Percentiles rank a stretch among this genome's conserved stretches.
phyloP scores from a whole-genome alignment of 176 grass and related monocot species.

The Aegilops speltoides region DNA sequence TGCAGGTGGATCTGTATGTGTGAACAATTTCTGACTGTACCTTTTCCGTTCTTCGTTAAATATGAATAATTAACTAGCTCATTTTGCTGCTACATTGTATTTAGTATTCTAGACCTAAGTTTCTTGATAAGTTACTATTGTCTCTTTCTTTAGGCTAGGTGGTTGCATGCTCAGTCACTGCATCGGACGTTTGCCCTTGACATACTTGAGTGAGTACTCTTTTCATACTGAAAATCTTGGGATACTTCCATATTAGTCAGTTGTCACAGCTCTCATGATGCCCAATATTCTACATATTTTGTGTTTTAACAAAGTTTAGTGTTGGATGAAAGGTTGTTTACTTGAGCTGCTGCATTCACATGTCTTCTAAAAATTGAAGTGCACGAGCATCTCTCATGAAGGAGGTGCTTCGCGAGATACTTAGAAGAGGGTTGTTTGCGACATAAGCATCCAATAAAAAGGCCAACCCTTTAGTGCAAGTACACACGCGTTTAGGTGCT shows the following conservation, averaged over 20 bases:
- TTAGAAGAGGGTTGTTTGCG: slow-evolving; percentile 4
- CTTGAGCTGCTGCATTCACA: background rate
- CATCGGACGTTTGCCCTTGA: slow-evolving; percentile 94
- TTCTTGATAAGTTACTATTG: slow-evolving; percentile 32
- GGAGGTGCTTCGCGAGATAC: background rate
- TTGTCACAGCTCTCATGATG: background rate
- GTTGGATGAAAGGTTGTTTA: background rate
- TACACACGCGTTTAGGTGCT: background rate
- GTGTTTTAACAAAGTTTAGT: background rate
- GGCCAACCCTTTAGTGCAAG: background rate
- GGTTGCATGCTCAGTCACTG: slow-evolving; percentile 79
- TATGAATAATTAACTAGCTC: slow-evolving; percentile 9
- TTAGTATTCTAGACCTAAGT: slow-evolving; percentile 12
- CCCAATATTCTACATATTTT: slow-evolving; percentile 7
- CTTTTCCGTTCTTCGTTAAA: slow-evolving; percentile 19
- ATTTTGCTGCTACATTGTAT: slow-evolving; percentile 1
- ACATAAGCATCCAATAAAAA: background rate
- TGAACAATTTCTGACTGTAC: slow-evolving; percentile 43
- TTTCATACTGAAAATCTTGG: background rate
- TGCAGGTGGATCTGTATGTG: slow-evolving; percentile 99
- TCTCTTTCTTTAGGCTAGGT: slow-evolving; percentile 57
- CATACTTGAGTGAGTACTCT: slow-evolving; percentile 83
- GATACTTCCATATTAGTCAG: background rate
- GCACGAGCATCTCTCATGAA: slow-evolving; percentile 1
- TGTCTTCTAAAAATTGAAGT: background rate